These are phyloP conservation scores for Cyclotella kingstonii DNA, from an alignment of 108 stramenopile genomes.

Conservation along the genomic window DNA sequence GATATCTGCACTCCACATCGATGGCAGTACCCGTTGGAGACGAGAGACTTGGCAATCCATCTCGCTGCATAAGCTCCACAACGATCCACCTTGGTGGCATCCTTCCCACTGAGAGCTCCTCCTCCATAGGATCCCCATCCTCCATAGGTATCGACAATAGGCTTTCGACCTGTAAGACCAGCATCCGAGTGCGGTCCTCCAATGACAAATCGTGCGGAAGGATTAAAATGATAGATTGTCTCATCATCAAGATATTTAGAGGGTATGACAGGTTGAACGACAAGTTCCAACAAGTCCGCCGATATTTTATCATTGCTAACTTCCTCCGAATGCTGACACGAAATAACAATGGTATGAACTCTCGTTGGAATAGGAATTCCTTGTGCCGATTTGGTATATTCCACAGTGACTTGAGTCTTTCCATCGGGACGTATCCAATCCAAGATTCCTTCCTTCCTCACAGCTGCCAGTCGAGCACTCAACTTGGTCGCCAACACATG, in stretches of 20 bases:
- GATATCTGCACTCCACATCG: constrained; percentile 90
- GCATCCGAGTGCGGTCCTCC: constrained; percentile 98
- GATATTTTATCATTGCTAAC: constrained; percentile 90
- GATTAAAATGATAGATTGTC: constrained; percentile 97
- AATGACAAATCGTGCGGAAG: constrained; percentile 91
- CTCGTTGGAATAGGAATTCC: constrained; percentile 86
- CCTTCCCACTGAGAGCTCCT: constrained; percentile 96
- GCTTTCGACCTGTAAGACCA: constrained; percentile 96
- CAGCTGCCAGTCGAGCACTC: constrained; percentile 87
- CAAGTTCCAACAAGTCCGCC: constrained; percentile 96
- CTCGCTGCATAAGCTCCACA: constrained; percentile 94
- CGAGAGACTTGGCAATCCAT: constrained; percentile 96
- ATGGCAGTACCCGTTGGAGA: constrained; percentile 87
- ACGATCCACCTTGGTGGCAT: constrained; percentile 95
- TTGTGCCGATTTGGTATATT: constrained; percentile 80
- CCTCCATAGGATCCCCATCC: constrained; percentile 98
- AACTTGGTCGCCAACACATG: constrained; percentile 92
- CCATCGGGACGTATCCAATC: constrained; percentile 98
- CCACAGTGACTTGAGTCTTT: constrained; percentile 92
- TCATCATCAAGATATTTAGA: constrained; percentile 96
- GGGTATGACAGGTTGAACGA: constrained; percentile 94
- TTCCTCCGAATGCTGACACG: constrained; percentile 94
- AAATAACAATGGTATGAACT: constrained; percentile 97
- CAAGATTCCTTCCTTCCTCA: constrained; percentile 92
- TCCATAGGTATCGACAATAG: constrained; percentile 96